These are phyloP conservation scores for Moesziomyces sp. DNA, from an alignment of 1,284 basidiomycete genomes.

Conservation along the genomic window DNA sequence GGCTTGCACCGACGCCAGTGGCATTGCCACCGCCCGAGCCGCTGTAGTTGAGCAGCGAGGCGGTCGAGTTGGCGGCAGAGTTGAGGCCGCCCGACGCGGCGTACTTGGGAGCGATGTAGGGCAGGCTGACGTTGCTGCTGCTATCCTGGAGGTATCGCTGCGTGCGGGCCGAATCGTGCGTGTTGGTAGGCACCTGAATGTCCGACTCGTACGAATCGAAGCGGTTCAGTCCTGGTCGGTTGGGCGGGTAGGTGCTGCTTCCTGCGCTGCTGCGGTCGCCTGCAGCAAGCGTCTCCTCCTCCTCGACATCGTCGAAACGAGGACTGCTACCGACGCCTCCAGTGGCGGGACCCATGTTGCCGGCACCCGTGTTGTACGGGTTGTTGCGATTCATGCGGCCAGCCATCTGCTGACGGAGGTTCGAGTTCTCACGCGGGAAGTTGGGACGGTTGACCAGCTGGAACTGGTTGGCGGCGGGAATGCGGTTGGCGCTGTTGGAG, in stretches of 20 bases:
- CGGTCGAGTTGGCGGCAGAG: conserved; percentile 25
- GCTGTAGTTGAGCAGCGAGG: conserved; percentile 41
- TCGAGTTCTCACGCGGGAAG: conserved; percentile 35
- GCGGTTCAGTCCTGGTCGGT: conserved; percentile 16
- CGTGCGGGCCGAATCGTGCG: conserved; percentile 37
- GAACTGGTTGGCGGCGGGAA: conserved; percentile 27
- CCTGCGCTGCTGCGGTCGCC: conserved; percentile 10
- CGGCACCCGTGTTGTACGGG: conserved; percentile 18
- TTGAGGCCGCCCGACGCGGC: conserved; percentile 17
- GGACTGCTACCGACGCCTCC: conserved; percentile 29
- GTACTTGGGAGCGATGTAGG: conserved; percentile 45
- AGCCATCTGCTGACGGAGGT: conserved; percentile 35
- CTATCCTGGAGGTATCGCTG: conserved; percentile 48
- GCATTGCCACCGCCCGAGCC: conserved; percentile 21
- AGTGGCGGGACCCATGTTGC: conserved; percentile 11
- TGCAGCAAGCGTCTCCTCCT: neutral
- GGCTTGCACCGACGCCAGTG: conserved; percentile 19
- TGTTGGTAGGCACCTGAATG: conserved; percentile 29
- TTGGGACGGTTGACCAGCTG: conserved; percentile 36
- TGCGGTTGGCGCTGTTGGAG: conserved; percentile 25
- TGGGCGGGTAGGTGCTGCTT: conserved; percentile 30
- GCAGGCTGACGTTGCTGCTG: conserved; percentile 37
- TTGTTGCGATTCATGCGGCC: conserved; percentile 17
- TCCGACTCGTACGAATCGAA: conserved; percentile 44
- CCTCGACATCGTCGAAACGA: conserved; percentile 20